Conservation (phyloP, 2,329 filamentous ascomycete species). For the Fusarium tupiense region DNA sequence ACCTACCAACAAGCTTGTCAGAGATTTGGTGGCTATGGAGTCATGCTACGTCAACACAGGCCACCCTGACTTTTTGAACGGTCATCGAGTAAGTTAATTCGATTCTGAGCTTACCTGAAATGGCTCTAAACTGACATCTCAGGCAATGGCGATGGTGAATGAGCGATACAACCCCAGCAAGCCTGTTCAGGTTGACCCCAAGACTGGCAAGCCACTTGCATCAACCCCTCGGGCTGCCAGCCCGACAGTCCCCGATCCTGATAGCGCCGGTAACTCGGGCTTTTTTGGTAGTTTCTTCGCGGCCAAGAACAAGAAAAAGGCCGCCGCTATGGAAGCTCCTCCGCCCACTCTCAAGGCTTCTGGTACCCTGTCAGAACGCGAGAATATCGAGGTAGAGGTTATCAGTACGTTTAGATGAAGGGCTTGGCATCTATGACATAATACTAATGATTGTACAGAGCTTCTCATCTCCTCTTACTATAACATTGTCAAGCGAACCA, state of each 20-base stretch:
- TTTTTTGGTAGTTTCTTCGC: conserved; percentile 99
- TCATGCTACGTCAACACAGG: conserved; percentile 98
- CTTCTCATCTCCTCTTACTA: conserved; percentile 96
- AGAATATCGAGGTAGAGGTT: conserved; percentile 95
- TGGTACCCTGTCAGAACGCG: conserved; percentile 91
- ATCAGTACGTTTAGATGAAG: conserved; percentile 75
- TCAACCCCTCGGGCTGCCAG: conserved; percentile 77
- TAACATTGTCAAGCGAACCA: conserved; percentile 96
- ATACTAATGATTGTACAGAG: conserved; percentile 62
- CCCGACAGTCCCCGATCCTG: conserved; percentile 70
- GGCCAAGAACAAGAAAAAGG: conserved; percentile 99
- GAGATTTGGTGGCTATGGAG: conserved; percentile 94
- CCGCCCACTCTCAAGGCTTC: conserved; percentile 94
- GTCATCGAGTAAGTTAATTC: conserved; percentile 74
- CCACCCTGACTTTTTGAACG: conserved; percentile 97
- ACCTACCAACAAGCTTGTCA: conserved; percentile 96
- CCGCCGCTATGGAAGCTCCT: conserved; percentile 98
- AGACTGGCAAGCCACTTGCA: conserved; percentile 92
- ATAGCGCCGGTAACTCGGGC: conserved; percentile 69
- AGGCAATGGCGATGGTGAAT: conserved; percentile 97
- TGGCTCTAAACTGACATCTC: conserved; percentile 12
- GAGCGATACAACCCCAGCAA: conserved; percentile 85
- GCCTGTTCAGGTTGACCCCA: conserved; percentile 95
- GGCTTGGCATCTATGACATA: not conserved
- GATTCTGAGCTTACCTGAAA: not conserved